Evolutionary conservation across 345 rosid genomes (phyloP).

Genomic region (Lumnitzera racemosa): DNA sequence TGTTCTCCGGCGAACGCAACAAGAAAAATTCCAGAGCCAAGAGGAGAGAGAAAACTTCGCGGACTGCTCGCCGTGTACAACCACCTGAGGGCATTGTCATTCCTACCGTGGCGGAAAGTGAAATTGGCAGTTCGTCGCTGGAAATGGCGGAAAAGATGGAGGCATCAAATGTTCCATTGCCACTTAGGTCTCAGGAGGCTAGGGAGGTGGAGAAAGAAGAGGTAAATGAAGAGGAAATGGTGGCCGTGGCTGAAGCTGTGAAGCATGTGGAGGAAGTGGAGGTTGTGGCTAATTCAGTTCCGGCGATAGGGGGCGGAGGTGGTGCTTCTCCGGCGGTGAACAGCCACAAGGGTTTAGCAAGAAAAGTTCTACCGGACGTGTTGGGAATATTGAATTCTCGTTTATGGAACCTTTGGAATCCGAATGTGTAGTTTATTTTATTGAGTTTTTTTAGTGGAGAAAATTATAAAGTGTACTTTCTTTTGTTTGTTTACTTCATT

Average conservation of each 20-base stretch:
- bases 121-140: neutral
- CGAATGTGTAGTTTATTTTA: conserved; percentile 42
- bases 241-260: no score
- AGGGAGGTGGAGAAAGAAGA: neutral
- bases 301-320: conserved; percentile 4
- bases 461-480: conserved; percentile 1
- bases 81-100: conserved; percentile 1
- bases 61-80: conserved; percentile 16
- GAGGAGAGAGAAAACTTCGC: conserved; percentile 37
- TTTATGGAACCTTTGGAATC: conserved; percentile 90
- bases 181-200: conserved; percentile 3
- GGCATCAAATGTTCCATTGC: neutral
- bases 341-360: conserved; percentile 64
- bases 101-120: conserved; percentile 1
- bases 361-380: conserved; percentile 97
- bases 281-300: neutral
- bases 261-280: neutral
- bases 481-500: neutral
- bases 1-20: conserved; percentile 28
- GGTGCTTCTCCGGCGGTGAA: conserved; percentile 17
- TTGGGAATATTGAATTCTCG: conserved; percentile 77
- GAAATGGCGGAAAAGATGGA: neutral
- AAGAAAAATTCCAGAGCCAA: conserved; percentile 31
- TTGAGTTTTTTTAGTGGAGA: no score
- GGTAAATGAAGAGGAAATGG: conserved; percentile 1